Evolutionary conservation across 2,329 filamentous ascomycete genomes (phyloP), one percentile per base, ranked within the genome.

Genomic region (Didymosphaeria variabile): DNA sequence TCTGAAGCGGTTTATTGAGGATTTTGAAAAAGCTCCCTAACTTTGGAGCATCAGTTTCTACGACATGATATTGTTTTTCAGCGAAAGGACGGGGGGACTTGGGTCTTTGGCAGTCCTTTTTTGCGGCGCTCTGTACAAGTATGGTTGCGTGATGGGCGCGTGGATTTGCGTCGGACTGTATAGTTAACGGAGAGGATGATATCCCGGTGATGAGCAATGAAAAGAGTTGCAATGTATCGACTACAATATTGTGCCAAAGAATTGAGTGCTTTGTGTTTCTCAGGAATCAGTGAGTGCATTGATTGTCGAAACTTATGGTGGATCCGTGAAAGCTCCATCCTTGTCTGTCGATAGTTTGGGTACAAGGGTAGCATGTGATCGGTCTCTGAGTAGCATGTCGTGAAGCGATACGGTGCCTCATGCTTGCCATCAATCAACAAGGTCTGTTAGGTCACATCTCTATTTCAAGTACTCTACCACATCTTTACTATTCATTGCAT

Each of bases 91-190:
- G 12, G 42, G 42, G 23, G 17, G 29, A 21, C 12, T 36, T 19
- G 29, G 47, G 19, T 26, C 44, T 19, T 32, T 32, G 29, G 47
- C 17, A 32, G 26, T 54, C 17, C n/a, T 17, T 38, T 21, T 9
- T 45, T 42, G 26, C 29, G 52, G 38, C 52, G 52, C 52, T 55
- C 31, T 55, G 40, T 46, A 55, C 53, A 10, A 36, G 31, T 55
- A 46, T 29, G 42, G 36, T 26, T 55, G 42, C 17, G 19, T 19
- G 53, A 45, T 45, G 15, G 52, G 36, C 38, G 38, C 38, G 23
- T 36, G 32, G 7, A 4, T n/a, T 17, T 42, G 34, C 31, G 29
- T 46, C 29, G 42, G 8, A 38, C 53, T 55, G 53, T 55, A 55
- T 46, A 47, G 40, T 34, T 38, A 47, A 38, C 3, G 49, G 21